Evolutionary conservation across 2,329 filamentous ascomycete genomes (phyloP).

Genomic region (Alternaria dauci): DNA sequence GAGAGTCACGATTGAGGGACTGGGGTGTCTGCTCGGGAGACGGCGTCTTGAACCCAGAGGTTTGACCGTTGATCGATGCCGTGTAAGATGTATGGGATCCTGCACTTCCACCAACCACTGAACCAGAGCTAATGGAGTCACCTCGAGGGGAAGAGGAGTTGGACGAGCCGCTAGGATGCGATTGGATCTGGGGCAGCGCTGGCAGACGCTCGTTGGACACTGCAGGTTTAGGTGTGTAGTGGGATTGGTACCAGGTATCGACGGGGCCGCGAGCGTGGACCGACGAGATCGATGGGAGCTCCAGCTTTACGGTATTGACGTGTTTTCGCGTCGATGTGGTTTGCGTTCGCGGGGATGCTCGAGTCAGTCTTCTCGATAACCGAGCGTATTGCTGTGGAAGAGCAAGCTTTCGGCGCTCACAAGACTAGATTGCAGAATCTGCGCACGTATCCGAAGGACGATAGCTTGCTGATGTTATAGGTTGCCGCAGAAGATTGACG

Average conservation of each 20-base stretch:
- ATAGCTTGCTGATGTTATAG: conserved; percentile 39
- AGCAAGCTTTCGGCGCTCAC: conserved; percentile 32
- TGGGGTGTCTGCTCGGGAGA: conserved; percentile 71
- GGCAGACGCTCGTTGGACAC: conserved; percentile 79
- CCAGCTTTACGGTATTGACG: conserved; percentile 84
- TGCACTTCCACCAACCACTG: conserved; percentile 58
- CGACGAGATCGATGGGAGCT: conserved; percentile 87
- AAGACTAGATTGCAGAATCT: conserved; percentile 41
- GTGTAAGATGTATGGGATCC: conserved; percentile 66
- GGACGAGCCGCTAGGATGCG: conserved; percentile 70
- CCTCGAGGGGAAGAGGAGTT: conserved; percentile 78
- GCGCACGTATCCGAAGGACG: conserved; percentile 41
- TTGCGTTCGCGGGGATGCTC: conserved; percentile 20
- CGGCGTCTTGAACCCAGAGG: conserved; percentile 75
- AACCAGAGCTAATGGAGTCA: conserved; percentile 73
- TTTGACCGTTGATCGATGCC: conserved; percentile 61
- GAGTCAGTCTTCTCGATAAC: conserved; percentile 36
- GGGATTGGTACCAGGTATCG: conserved; percentile 76
- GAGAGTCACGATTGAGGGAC: conserved; percentile 45
- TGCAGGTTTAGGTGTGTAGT: conserved; percentile 69
- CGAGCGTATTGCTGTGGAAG: conserved; percentile 30
- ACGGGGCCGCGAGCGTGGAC: conserved; percentile 80
- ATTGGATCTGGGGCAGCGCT: conserved; percentile 73
- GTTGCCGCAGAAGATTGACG: conserved; percentile 28
- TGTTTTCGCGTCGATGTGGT: conserved; percentile 17